Evolutionary conservation across 345 rosid species (phyloP).

Genomic region (Psidium friedrichsthalianum): DNA sequence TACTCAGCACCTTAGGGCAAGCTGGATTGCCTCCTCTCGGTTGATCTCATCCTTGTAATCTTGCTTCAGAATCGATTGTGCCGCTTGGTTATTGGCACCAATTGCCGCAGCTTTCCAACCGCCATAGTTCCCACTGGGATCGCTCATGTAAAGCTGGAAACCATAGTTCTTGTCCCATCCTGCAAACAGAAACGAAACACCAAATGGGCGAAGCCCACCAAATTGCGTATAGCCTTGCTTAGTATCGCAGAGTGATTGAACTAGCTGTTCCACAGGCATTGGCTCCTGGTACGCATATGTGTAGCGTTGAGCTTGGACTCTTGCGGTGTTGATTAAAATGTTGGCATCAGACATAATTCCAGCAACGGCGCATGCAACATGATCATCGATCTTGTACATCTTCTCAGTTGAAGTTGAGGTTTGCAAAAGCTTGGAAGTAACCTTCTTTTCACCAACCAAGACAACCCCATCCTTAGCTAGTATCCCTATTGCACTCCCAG

Average conservation of each 20-base stretch:
- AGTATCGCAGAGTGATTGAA: constrained; percentile 90
- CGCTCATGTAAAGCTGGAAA: constrained; percentile 92
- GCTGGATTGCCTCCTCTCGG: constrained; percentile 86
- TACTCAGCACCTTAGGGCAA: constrained; percentile 84
- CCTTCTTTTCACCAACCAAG: constrained; percentile 93
- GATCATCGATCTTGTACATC: constrained; percentile 98
- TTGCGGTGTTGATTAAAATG: constrained; percentile 84
- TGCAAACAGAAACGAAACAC: constrained; percentile 87
- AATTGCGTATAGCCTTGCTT: constrained; percentile 97
- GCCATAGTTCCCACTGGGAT: constrained; percentile 90
- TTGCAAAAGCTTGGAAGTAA: constrained; percentile 89
- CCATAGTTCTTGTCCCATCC: constrained; percentile 95
- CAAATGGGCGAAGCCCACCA: constrained; percentile 95
- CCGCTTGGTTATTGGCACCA: constrained; percentile 95
- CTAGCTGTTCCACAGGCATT: constrained; percentile 94
- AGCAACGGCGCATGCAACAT: constrained; percentile 93
- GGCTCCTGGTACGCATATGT: constrained; percentile 89
- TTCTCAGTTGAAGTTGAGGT: constrained; percentile 85
- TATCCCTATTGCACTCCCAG: constrained; percentile 89
- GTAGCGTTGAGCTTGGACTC: constrained; percentile 93
- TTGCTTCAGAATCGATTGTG: constrained; percentile 96
- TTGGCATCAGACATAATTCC: constrained; percentile 99
- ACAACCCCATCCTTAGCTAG: constrained; percentile 86
- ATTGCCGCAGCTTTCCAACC: constrained; percentile 98
- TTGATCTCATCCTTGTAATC: constrained; percentile 86